A percentile compares a stretch with the other conserved stretches of the same genome.
Evolutionary conservation across 2,329 filamentous ascomycete species (phyloP).

Genomic region (Colletotrichum acutatum): DNA sequence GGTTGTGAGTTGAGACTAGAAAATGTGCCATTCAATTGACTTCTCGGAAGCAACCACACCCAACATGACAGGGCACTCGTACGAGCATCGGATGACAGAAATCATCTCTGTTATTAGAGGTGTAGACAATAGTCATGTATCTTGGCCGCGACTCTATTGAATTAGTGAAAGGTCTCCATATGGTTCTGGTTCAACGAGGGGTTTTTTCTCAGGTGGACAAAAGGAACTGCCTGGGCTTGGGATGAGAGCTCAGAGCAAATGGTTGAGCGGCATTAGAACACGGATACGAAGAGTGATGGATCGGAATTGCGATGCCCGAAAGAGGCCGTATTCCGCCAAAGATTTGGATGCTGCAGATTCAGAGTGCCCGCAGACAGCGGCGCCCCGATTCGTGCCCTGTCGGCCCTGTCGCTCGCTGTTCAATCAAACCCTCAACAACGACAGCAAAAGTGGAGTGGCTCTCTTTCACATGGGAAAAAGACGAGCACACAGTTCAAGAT

Average conservation of each 20-base stretch:
- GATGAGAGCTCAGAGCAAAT: slow-evolving; percentile 3
- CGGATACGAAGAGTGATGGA: slow-evolving; percentile 27
- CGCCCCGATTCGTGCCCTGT: slow-evolving; percentile 17
- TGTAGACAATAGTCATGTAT: neutral
- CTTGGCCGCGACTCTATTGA: too few species aligned
- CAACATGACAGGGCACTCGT: neutral
- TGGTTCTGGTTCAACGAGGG: neutral
- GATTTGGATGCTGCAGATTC: neutral
- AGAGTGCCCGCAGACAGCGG: neutral
- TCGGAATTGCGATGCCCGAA: slow-evolving; percentile 1
- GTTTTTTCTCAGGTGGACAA: neutral
- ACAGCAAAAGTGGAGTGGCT: slow-evolving; percentile 29
- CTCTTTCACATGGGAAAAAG: slow-evolving; percentile 30
- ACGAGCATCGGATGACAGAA: neutral
- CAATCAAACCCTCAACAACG: slow-evolving; percentile 31
- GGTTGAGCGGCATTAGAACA: slow-evolving; percentile 18
- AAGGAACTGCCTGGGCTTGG: neutral
- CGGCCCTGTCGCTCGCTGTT: slow-evolving; percentile 4
- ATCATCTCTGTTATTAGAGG: neutral
- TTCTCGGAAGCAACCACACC: neutral
- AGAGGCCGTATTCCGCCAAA: neutral
- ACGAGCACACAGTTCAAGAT: slow-evolving; percentile 4
- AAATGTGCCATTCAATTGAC: neutral
- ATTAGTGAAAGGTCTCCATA: neutral
- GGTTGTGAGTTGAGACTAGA: neutral